phyloP scores from a whole-genome alignment of 2,329 filamentous ascomycete species.

The Cercospora sp. region DNA sequence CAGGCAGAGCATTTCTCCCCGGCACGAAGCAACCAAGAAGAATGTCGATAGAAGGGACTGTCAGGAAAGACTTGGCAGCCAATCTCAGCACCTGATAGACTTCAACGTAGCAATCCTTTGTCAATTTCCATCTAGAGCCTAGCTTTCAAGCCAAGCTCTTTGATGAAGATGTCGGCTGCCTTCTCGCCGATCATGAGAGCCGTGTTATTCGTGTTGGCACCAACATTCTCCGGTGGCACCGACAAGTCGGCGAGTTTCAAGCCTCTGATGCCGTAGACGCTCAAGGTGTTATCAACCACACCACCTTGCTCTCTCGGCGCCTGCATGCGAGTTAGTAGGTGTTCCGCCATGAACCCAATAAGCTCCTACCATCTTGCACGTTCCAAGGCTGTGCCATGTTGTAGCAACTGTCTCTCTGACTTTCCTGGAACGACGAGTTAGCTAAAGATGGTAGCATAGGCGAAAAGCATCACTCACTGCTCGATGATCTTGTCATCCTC shows the following conservation, averaged over 20 bases:
- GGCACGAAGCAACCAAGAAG: neutral
- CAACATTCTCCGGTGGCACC: conserved; percentile 45
- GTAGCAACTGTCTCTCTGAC: conserved; percentile 41
- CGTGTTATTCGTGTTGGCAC: conserved; percentile 50
- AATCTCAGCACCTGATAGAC: neutral
- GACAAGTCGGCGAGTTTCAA: conserved; percentile 48
- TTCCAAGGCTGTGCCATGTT: conserved; percentile 41
- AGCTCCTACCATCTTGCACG: conserved; percentile 3
- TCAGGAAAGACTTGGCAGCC: neutral
- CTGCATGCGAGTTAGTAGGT: conserved; percentile 42
- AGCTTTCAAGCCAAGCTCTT: conserved; percentile 39
- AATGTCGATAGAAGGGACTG: neutral
- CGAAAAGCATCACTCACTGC: conserved; percentile 38
- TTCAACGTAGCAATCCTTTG: neutral
- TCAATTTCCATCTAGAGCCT: conserved; percentile 10
- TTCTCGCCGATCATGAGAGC: conserved; percentile 47
- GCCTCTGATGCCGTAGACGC: conserved; percentile 42
- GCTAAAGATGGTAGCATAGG: neutral
- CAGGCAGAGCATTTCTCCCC: neutral
- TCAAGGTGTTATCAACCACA: conserved; percentile 43
- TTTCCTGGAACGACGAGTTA: conserved; percentile 6
- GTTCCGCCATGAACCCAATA: neutral
- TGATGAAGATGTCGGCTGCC: conserved; percentile 43
- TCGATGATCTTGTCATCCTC: conserved; percentile 43
- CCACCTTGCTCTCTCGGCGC: conserved; percentile 38